Percentiles rank a stretch among this genome's conserved stretches.
These are phyloP conservation scores for Aristolochia californica DNA, from an alignment of 164 flowering plant species.

Conservation along the genomic window DNA sequence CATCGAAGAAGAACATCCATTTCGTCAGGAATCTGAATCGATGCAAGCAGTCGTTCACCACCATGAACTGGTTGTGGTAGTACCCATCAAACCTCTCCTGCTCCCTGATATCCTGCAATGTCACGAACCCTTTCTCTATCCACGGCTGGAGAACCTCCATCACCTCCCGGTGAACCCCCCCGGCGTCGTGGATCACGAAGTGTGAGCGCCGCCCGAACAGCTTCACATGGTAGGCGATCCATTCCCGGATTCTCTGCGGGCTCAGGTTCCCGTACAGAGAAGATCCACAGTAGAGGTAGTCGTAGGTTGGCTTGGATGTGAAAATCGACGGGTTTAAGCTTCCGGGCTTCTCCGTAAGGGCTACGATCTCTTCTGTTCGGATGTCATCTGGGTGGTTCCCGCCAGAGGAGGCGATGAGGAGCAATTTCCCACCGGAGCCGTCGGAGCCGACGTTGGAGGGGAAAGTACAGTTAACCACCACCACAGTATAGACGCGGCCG, in stretches of 20 bases:
- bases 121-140: conserved; percentile 87
- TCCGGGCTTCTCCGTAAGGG: conserved; percentile 38
- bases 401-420: conserved; percentile 48
- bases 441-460: conserved; percentile 29
- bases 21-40: conserved; percentile 55
- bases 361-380: conserved; percentile 36
- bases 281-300: conserved; percentile 83
- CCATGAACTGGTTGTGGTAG: conserved; percentile 90
- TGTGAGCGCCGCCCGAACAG: conserved; percentile 65
- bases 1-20: conserved; percentile 98
- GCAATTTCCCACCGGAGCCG: conserved; percentile 46
- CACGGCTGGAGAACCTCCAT: conserved; percentile 77
- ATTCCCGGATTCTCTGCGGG: conserved; percentile 80
- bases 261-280: conserved; percentile 67
- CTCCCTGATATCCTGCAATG: conserved; percentile 70
- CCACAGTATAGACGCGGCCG: conserved; percentile 86
- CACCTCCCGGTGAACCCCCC: conserved; percentile 79
- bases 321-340: conserved; percentile 22
- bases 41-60: conserved; percentile 89
- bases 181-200: conserved; percentile 87
- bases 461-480: conserved; percentile 84
- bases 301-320: conserved; percentile 36
- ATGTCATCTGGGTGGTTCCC: conserved; percentile 30
- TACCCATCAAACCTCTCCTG: conserved; percentile 91
- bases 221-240: conserved; percentile 85